Percentiles rank a stretch among this genome's conserved stretches.
phyloP scores from a whole-genome alignment of 768 basidiomycete genomes.

The Mycena haematopus region DNA sequence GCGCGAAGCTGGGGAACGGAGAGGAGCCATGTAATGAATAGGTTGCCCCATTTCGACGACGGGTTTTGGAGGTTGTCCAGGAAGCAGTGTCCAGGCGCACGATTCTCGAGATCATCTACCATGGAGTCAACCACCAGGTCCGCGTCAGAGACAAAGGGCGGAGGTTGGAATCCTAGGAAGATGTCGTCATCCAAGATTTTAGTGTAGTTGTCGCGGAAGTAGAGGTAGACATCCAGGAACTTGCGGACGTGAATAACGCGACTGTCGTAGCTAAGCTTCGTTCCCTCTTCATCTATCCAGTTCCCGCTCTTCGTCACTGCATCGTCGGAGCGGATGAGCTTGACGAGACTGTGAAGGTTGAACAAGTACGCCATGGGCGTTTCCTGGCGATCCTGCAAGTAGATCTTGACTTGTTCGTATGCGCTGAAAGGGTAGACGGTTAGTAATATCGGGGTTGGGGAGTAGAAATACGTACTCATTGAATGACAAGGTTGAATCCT shows the following conservation, averaged over 20 bases:
- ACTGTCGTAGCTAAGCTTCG: background rate
- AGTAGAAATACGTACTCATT: background rate
- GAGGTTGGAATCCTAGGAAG: background rate
- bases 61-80: background rate
- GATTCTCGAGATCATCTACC: background rate
- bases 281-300: background rate
- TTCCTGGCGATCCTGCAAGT: background rate
- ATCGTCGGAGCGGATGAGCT: background rate
- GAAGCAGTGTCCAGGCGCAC: background rate
- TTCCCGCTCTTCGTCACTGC: background rate
- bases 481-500: background rate
- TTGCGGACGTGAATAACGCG: background rate
- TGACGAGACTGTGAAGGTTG: background rate
- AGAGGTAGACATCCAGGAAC: background rate
- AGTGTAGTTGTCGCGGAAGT: background rate
- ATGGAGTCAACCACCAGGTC: background rate
- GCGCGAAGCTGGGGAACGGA: background rate
- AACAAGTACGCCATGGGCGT: background rate
- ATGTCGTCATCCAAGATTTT: background rate
- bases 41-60: background rate
- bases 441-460: background rate
- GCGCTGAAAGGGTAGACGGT: background rate
- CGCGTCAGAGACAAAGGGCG: too few species aligned
- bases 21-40: background rate
- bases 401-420: background rate